A percentile compares a stretch with the other conserved stretches of the same genome.
These are phyloP conservation scores for Petunia secreta DNA, from an alignment of 257 asterid genomes.

Conservation along the genomic window DNA sequence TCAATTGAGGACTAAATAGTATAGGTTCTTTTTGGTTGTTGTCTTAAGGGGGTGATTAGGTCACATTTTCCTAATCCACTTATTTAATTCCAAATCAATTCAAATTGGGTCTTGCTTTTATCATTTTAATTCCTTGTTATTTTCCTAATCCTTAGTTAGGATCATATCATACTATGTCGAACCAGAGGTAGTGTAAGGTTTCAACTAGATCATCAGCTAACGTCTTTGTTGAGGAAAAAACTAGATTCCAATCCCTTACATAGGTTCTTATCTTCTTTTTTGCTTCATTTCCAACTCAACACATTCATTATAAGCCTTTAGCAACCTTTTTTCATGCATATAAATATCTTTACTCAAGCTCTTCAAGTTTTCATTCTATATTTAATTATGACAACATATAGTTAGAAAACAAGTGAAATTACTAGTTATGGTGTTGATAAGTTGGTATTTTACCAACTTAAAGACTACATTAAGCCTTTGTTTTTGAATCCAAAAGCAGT, in stretches of 20 bases:
- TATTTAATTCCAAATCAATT: too few relatives aligned
- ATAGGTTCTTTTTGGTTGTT: too few relatives aligned
- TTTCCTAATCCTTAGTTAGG: too few relatives aligned
- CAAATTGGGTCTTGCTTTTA: too few relatives aligned
- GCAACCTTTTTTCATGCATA: slow-evolving; percentile 81
- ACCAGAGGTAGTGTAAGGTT: slow-evolving; percentile 81
- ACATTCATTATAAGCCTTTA: slow-evolving; percentile 82
- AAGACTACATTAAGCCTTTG: too few relatives aligned
- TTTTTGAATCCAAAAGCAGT: too few relatives aligned
- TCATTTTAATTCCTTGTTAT: too few relatives aligned
- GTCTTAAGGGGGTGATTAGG: too few relatives aligned
- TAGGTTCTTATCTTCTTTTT: slow-evolving; percentile 90
- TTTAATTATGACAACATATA: slow-evolving; percentile 18
- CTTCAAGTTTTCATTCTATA: slow-evolving; percentile 85
- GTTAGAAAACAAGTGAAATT: slow-evolving; percentile 29
- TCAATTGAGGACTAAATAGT: too few relatives aligned
- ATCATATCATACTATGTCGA: slow-evolving; percentile 60
- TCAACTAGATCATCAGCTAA: slow-evolving; percentile 75
- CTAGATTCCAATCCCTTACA: slow-evolving; percentile 94
- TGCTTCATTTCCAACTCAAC: slow-evolving; percentile 79
- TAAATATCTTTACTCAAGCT: slow-evolving; percentile 68
- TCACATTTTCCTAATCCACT: too few relatives aligned
- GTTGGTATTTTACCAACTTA: too few relatives aligned
- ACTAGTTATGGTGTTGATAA: neutral
- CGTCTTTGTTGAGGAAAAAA: slow-evolving; percentile 70